These are phyloP conservation scores for Colletotrichum chrysophilum DNA, from an alignment of 2,329 filamentous ascomycete genomes.

Conservation along the genomic window DNA sequence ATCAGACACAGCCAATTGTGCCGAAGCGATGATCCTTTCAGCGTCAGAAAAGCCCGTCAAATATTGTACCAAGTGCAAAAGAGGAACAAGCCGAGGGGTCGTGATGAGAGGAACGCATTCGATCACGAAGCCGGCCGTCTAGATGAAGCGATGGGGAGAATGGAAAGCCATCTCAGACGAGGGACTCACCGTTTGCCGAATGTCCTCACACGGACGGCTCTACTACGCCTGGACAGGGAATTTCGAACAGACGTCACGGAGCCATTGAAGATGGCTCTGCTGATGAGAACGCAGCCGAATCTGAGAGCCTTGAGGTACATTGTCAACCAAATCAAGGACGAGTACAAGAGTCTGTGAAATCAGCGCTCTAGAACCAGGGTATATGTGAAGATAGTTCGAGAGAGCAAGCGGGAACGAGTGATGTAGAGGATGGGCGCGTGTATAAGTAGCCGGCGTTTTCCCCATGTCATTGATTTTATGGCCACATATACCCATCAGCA, in stretches of 20 bases:
- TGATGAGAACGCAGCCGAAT: background rate
- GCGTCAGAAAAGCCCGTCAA: background rate
- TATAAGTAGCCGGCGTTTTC: too few relatives aligned
- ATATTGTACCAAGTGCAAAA: background rate
- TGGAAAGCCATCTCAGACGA: background rate
- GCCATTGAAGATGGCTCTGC: background rate
- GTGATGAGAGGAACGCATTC: background rate
- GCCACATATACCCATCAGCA: too few relatives aligned
- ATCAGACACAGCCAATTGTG: background rate
- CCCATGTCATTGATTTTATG: too few relatives aligned
- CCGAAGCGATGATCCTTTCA: background rate
- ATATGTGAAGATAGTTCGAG: too few relatives aligned
- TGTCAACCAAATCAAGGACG: background rate
- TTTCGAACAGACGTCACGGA: background rate
- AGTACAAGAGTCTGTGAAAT: background rate
- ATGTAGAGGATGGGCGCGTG: too few relatives aligned
- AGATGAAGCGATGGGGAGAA: background rate
- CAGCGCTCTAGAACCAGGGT: too few relatives aligned
- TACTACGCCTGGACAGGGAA: fast-evolving
- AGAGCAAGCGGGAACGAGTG: too few relatives aligned
- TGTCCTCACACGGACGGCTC: fast-evolving
- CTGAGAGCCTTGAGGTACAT: background rate
- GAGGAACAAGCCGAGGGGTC: fast-evolving
- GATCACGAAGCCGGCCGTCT: background rate
- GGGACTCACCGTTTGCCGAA: fast-evolving